Percentiles rank a stretch among this genome's conserved stretches.
These are phyloP conservation scores for Marsdenia floribunda DNA, from an alignment of 257 asterid genomes.

Conservation along the genomic window DNA sequence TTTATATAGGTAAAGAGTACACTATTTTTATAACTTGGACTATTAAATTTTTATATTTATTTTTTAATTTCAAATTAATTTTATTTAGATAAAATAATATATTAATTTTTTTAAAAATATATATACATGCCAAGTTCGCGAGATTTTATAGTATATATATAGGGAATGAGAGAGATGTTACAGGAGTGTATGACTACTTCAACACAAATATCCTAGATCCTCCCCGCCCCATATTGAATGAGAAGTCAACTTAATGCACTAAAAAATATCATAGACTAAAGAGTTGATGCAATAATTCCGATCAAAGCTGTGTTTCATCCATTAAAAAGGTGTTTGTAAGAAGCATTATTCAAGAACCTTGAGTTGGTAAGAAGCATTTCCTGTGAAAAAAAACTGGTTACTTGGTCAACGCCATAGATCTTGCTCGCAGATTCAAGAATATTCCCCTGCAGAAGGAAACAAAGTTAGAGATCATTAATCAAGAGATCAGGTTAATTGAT, in stretches of 20 bases:
- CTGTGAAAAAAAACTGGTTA: slow-evolving; percentile 13
- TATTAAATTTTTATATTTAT: no score
- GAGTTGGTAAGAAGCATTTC: background rate
- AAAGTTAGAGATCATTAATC: background rate
- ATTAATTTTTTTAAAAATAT: no score
- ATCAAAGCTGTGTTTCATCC: background rate
- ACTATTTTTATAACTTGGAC: no score
- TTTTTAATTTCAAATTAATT: no score
- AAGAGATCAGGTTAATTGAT: background rate
- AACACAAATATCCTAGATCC: background rate
- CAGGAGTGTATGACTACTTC: background rate
- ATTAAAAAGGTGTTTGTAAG: background rate
- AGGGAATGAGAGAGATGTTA: no score
- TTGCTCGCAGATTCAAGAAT: slow-evolving; percentile 74
- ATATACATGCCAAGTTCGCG: no score
- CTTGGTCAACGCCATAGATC: slow-evolving; percentile 47
- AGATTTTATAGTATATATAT: no score
- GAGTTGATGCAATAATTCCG: background rate
- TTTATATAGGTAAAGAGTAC: no score
- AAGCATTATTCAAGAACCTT: background rate
- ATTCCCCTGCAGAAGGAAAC: slow-evolving; percentile 51
- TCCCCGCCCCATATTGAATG: background rate
- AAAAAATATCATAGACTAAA: background rate
- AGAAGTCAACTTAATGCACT: background rate
- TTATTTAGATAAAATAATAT: no score